Base-by-base conservation (phyloP, 1,139 yeast genomes). In the Pichia norvegensis region DNA sequence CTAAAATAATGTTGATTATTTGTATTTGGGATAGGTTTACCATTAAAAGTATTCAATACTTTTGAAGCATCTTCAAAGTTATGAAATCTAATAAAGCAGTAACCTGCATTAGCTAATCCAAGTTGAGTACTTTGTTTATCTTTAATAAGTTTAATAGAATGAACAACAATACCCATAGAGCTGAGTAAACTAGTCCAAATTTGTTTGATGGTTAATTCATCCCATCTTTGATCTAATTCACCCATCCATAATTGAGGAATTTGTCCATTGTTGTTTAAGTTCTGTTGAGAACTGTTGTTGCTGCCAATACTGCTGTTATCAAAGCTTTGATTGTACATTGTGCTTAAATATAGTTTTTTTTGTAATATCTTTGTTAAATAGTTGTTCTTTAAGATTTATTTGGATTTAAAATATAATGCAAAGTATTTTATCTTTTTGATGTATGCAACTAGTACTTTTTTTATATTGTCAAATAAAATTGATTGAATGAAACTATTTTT, bases 201-300 rank as follows among this genome's bases (percentile, higher is more conserved):
- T 49, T 72, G 73, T 39, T 69, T 70, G 39, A 83, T 75, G 1
- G 74, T 74, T 22, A 65, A 61, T 58, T 83, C 90, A 55, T 80
- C 85, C 65, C 85, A 73, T 73, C 79, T 75, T 17, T 85, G 85
- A 57, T 82, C 90, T 53, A 83, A 67, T 58, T 82, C 92, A 20
- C 92, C 92, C 92, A 83, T 83, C 86, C 86, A 80, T 43, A 78
- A 46, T 46, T 63, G 67, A 19, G 63, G 63, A 5, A 55, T 43
- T 51, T 58, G 64, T 7, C 52, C 52, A 42, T 52, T 53, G 10
- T 44, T 48, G n/a, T 29, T 35, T 3, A 41, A 14, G 7, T 44
- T 31, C 20, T 49, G 21, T 17, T 40, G 39, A 9, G 40, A 29
- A 13, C 23, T 35, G n/a, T 35, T 35, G 35, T 16, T 17, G 20